Conservation (phyloP, 2,329 filamentous ascomycete species). For the Gnomoniopsis sp. region DNA sequence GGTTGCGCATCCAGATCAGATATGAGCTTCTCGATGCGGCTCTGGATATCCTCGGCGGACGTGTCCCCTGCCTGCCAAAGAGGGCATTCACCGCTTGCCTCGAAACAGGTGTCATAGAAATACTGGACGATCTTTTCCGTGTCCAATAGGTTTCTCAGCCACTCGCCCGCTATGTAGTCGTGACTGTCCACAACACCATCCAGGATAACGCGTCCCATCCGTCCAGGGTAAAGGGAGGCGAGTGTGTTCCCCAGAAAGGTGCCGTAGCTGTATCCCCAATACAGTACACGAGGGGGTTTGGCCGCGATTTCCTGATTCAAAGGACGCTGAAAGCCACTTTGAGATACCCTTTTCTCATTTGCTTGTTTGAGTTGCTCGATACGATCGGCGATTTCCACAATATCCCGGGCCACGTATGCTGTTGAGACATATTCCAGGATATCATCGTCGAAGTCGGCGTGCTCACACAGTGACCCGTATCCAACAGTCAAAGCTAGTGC, state of each 20-base stretch:
- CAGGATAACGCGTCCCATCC: slow-evolving; percentile 38
- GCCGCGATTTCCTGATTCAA: neutral
- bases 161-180: slow-evolving; percentile 31
- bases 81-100: slow-evolving; percentile 27
- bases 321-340: neutral
- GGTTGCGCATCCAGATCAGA: slow-evolving; percentile 27
- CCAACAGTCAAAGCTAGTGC: slow-evolving; percentile 25
- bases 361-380: slow-evolving; percentile 30
- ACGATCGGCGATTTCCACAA: slow-evolving; percentile 42
- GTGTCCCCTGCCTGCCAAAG: slow-evolving; percentile 26
- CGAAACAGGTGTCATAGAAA: slow-evolving; percentile 36
- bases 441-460: slow-evolving; percentile 21
- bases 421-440: slow-evolving; percentile 34
- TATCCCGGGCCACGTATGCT: slow-evolving; percentile 38
- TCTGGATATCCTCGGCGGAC: slow-evolving; percentile 26
- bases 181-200: slow-evolving; percentile 35
- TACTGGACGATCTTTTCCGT: slow-evolving; percentile 31
- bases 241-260: slow-evolving; percentile 42
- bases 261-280: slow-evolving; percentile 50
- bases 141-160: slow-evolving; percentile 35
- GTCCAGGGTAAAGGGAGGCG: slow-evolving; percentile 38
- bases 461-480: slow-evolving; percentile 28
- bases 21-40: slow-evolving; percentile 31
- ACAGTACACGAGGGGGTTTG: slow-evolving; percentile 33
- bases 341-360: neutral